phyloP scores from a whole-genome alignment of 2,329 filamentous ascomycete genomes.

The Cladosporium cucumerinum region DNA sequence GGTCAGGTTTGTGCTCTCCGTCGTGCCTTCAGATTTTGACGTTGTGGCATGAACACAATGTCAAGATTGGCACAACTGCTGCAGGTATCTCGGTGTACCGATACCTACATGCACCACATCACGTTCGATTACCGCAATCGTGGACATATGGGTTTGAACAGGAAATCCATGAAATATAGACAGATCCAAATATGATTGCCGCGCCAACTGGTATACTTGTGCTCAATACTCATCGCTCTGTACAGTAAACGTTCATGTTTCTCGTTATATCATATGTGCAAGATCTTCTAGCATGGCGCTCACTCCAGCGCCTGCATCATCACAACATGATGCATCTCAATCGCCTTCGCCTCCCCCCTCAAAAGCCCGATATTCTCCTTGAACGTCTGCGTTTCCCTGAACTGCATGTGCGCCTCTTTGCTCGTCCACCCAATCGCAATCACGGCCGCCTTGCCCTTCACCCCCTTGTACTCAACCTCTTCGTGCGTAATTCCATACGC shows the following conservation, averaged over 20 bases:
- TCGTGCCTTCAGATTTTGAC: not conserved
- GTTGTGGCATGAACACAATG: not conserved
- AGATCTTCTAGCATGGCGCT: not conserved
- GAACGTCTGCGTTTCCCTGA: conserved; percentile 46
- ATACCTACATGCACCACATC: not conserved
- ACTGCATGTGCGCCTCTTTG: conserved; percentile 49
- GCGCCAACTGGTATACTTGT: not conserved
- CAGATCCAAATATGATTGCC: not conserved
- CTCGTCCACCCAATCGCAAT: conserved; percentile 52
- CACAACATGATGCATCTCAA: conserved; percentile 47
- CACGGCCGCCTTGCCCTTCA: conserved; percentile 42
- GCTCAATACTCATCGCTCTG: not conserved
- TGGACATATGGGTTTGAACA: not conserved
- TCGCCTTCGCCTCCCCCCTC: conserved; percentile 40
- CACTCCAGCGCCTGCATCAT: conserved; percentile 33
- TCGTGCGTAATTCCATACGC: conserved; percentile 28
- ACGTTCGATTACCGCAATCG: not conserved
- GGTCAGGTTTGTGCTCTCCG: not conserved
- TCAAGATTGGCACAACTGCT: not conserved
- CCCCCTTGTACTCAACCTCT: conserved; percentile 32
- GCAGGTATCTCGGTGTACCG: not conserved
- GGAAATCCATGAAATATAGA: not conserved
- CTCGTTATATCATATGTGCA: not conserved
- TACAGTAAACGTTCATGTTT: not conserved
- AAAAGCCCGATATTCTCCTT: conserved; percentile 40